Evolutionary conservation across 2,329 filamentous ascomycete genomes (phyloP).

Genomic region (Lachnellula subtilissima): DNA sequence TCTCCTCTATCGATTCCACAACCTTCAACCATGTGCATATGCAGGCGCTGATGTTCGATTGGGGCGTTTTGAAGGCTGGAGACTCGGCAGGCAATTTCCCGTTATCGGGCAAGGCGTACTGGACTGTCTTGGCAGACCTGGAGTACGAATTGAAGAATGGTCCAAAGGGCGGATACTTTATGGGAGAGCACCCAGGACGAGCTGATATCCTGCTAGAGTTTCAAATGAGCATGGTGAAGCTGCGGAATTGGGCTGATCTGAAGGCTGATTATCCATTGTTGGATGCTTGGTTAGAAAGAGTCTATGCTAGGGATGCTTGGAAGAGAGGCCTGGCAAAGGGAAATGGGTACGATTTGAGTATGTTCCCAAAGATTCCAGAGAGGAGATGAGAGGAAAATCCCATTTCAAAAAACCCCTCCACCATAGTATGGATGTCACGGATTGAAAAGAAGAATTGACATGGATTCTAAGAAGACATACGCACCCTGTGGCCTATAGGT

Average conservation of each 20-base stretch:
- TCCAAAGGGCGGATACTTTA: slow-evolving; percentile 20
- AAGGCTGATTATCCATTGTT: slow-evolving; percentile 30
- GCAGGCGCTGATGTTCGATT: slow-evolving; percentile 23
- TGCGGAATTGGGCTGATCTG: slow-evolving; percentile 28
- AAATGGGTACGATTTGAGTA: slow-evolving; percentile 28
- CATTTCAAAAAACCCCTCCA: too few relatives aligned
- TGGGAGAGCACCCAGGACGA: slow-evolving; percentile 28
- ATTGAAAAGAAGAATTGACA: too few relatives aligned
- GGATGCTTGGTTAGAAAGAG: slow-evolving; percentile 28
- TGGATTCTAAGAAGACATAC: too few relatives aligned
- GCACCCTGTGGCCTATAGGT: too few relatives aligned
- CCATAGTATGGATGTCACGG: too few relatives aligned
- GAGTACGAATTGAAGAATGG: slow-evolving; percentile 20
- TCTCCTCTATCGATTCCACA: slow-evolving; percentile 23
- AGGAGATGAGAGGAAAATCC: not conserved
- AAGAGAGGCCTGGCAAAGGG: slow-evolving; percentile 28
- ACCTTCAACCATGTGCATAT: slow-evolving; percentile 16
- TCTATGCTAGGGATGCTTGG: slow-evolving; percentile 27
- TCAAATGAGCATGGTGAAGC: slow-evolving; percentile 27
- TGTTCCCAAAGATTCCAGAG: slow-evolving; percentile 10
- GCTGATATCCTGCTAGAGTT: slow-evolving; percentile 32
- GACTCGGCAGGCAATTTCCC: too few relatives aligned
- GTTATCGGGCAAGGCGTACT: slow-evolving; percentile 6
- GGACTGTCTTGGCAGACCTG: slow-evolving; percentile 13
- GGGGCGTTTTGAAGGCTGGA: too few relatives aligned